Evolutionary conservation across 139 green algal species (phyloP), one percentile per base, ranked within the genome.

Genomic region (Zygnema cylindricum): DNA sequence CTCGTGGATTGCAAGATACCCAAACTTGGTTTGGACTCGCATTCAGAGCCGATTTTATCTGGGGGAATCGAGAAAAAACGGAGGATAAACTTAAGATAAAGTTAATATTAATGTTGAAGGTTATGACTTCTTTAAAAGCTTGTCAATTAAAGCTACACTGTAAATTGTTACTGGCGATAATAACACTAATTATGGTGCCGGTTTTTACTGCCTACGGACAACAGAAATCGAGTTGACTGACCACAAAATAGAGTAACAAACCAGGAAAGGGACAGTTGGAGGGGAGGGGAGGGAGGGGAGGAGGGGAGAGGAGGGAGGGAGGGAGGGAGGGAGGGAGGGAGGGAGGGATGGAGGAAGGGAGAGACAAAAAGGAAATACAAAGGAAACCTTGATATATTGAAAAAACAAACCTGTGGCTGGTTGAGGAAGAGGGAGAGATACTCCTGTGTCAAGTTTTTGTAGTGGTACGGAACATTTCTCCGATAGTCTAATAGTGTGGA

Each of bases 401-500:
- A 63, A 25, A 16, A 63, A 63, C 49, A 16, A 7, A 95, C 93
- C 30, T 93, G 92, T 1, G 90, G 82, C 49, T 88, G 86, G 88
- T 96, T 96, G 25, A 86, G 36, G 79, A 73, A 86, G 7, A 86
- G 36, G 0, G 79, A 40, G 2, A 96, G 91, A 79, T 94, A 94
- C 1, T 76, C 40, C 54, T 95, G 91, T 1, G 95, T 93, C 1
- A 87, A n/a, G 32, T 94, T 85, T 22, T 79, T 86, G 3, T 91
- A 75, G 82, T 96, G 94, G 75, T 96, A 96, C 30, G 92, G 88
- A 32, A 76, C 43, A 1, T 40, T 87, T 0, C 94, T 49, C 16
- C 94, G 88, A 0, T 91, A 88, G 82, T 96, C 94, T 16, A 96
- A 86, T 73, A 96, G 85, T 0, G 94, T 96, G 41, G 89, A 90